A percentile compares a stretch with the other conserved stretches of the same genome.
Evolutionary conservation across 768 basidiomycete species (phyloP).

Genomic region (Basidioascus undulatus): DNA sequence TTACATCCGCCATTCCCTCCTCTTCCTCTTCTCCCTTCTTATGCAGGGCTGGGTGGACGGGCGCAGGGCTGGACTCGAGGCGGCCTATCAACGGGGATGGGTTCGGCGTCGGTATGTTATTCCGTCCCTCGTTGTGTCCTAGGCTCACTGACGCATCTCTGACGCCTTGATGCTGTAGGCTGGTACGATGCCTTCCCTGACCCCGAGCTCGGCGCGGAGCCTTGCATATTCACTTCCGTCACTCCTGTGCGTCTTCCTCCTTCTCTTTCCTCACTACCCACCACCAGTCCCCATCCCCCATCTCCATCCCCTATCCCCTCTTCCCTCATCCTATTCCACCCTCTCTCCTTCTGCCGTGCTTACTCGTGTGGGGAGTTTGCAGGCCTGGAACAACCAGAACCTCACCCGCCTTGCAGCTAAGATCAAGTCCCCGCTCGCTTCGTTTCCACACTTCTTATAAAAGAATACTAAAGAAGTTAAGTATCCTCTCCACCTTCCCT

Average conservation of each 20-base stretch:
- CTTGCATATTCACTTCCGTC: constrained; percentile 87
- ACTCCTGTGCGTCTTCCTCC: constrained; percentile 41
- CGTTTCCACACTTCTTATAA: too few relatives aligned
- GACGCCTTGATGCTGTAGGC: constrained; percentile 23
- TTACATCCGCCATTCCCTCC: constrained; percentile 12
- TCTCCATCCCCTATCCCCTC: neutral
- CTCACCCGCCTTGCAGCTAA: constrained; percentile 85
- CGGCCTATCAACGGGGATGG: constrained; percentile 88
- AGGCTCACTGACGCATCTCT: neutral
- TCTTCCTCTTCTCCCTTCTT: neutral
- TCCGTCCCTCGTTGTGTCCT: neutral
- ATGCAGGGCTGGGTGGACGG: neutral
- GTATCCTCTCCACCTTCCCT: too few relatives aligned
- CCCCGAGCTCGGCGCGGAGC: constrained; percentile 58
- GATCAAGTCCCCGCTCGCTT: constrained; percentile 84
- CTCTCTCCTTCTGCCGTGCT: neutral
- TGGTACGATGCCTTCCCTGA: constrained; percentile 83
- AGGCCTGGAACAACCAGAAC: constrained; percentile 97
- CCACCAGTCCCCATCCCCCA: neutral
- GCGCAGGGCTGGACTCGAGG: constrained; percentile 31
- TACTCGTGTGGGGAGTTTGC: neutral
- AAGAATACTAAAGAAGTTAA: too few relatives aligned
- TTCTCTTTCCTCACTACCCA: neutral
- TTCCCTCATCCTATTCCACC: neutral
- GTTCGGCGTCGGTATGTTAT: constrained; percentile 62